Percentiles rank a stretch among this genome's conserved stretches.
phyloP scores from a whole-genome alignment of 2,329 filamentous ascomycete genomes.

The Botryotinia calthae region DNA sequence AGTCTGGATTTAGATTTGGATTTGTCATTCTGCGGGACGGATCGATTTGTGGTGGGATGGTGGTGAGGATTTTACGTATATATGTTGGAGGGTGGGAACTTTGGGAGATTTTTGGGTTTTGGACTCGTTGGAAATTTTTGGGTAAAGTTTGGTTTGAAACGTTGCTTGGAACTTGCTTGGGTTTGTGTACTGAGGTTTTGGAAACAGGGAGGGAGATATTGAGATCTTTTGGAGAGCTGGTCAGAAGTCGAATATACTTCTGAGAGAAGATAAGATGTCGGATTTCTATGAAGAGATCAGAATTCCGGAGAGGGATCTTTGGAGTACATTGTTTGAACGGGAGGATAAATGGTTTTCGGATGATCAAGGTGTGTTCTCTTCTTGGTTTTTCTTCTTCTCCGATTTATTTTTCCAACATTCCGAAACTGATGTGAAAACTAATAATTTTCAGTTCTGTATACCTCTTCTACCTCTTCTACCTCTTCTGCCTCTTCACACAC shows the following conservation, averaged over 20 bases:
- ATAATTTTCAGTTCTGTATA: neutral
- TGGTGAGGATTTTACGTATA: neutral
- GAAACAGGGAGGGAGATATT: neutral
- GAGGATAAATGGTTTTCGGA: neutral
- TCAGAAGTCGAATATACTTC: neutral
- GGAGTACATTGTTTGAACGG: neutral
- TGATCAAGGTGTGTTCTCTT: neutral
- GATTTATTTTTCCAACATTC: neutral
- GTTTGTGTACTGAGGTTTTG: no score
- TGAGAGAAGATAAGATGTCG: neutral
- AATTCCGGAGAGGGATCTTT: neutral
- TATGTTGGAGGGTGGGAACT: neutral
- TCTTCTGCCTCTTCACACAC: neutral
- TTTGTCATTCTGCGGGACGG: neutral
- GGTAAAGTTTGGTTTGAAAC: no score
- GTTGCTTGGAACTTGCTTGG: no score
- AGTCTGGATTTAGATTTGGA: no score
- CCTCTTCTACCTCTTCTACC: neutral
- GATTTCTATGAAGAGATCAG: neutral
- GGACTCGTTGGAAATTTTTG: accelerated
- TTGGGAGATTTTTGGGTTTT: neutral
- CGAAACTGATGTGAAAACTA: neutral
- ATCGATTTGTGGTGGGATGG: neutral
- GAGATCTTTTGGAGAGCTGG: neutral
- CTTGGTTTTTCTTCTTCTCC: no score